phyloP scores from a whole-genome alignment of 2,329 filamentous ascomycete species.

The Clarireedia sp. region DNA sequence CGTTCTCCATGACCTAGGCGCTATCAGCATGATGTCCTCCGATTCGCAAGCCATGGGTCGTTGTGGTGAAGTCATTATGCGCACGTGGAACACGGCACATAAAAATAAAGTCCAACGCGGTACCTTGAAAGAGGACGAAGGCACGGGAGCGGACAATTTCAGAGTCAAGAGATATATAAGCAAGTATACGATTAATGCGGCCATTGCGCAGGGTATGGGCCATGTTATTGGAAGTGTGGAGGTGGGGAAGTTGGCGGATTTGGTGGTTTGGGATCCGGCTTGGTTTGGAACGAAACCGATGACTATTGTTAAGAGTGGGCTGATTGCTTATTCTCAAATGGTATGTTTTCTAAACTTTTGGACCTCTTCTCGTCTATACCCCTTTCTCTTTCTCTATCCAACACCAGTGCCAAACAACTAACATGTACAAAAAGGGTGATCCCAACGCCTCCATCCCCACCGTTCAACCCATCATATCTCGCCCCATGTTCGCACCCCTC shows the following conservation, averaged over 20 bases:
- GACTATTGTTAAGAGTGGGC: slow-evolving; percentile 76
- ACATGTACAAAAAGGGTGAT: slow-evolving; percentile 50
- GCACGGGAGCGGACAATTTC: slow-evolving; percentile 77
- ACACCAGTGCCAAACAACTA: background rate
- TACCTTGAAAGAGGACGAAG: slow-evolving; percentile 65
- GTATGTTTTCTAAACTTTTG: slow-evolving; percentile 37
- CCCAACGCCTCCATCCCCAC: slow-evolving; percentile 81
- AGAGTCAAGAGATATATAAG: slow-evolving; percentile 86
- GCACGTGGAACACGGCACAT: slow-evolving; percentile 95
- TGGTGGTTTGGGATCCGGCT: slow-evolving; percentile 78
- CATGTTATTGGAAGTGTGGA: slow-evolving; percentile 84
- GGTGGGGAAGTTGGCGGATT: slow-evolving; percentile 80
- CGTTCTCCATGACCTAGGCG: slow-evolving; percentile 87
- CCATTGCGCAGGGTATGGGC: slow-evolving; percentile 80
- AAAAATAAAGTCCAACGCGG: slow-evolving; percentile 92
- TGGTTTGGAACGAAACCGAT: slow-evolving; percentile 84
- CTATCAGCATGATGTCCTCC: slow-evolving; percentile 95
- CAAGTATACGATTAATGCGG: slow-evolving; percentile 95
- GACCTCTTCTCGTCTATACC: background rate
- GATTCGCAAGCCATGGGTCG: slow-evolving; percentile 97
- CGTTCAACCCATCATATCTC: slow-evolving; percentile 73
- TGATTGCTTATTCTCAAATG: slow-evolving; percentile 80
- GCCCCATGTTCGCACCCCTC: slow-evolving; percentile 76
- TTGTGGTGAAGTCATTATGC: slow-evolving; percentile 84
- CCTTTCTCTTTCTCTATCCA: background rate